These are phyloP conservation scores for Corallochytrium limacisporum DNA, from an alignment of 78 protist species.

Conservation along the genomic window DNA sequence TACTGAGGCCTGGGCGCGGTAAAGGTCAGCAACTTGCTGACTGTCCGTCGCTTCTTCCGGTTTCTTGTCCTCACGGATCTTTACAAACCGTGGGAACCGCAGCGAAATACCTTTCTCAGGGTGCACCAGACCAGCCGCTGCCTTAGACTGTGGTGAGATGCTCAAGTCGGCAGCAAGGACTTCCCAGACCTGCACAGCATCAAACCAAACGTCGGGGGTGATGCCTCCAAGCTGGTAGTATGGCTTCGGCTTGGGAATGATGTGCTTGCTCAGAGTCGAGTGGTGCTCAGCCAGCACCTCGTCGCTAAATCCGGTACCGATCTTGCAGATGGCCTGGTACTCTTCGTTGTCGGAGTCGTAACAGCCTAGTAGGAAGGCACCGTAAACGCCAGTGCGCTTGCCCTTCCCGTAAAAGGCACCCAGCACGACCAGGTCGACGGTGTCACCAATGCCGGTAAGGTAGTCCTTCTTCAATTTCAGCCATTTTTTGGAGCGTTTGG, in stretches of 20 bases:
- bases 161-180: constrained; percentile 85
- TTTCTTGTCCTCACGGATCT: constrained; percentile 88
- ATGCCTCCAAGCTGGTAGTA: background rate
- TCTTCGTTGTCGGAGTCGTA: constrained; percentile 77
- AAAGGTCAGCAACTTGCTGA: constrained; percentile 52
- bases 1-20: no score
- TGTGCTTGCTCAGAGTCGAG: constrained; percentile 7
- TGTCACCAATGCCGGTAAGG: constrained; percentile 83
- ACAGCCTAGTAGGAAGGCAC: constrained; percentile 85
- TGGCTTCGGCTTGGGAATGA: constrained; percentile 17
- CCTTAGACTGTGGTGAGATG: constrained; percentile 71
- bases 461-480: constrained; percentile 92
- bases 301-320: constrained; percentile 84
- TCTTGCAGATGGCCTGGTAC: constrained; percentile 77
- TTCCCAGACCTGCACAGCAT: constrained; percentile 86
- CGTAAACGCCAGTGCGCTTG: constrained; percentile 87
- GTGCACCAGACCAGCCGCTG: constrained; percentile 69
- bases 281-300: constrained; percentile 37
- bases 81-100: constrained; percentile 93
- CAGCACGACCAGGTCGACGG: constrained; percentile 91
- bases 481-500: constrained; percentile 77
- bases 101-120: constrained; percentile 88
- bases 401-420: constrained; percentile 93
- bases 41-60: constrained; percentile 86
- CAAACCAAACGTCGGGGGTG: constrained; percentile 84